phyloP scores from a whole-genome alignment of 169 alveolate genomes.

The Eimeria mitis region DNA sequence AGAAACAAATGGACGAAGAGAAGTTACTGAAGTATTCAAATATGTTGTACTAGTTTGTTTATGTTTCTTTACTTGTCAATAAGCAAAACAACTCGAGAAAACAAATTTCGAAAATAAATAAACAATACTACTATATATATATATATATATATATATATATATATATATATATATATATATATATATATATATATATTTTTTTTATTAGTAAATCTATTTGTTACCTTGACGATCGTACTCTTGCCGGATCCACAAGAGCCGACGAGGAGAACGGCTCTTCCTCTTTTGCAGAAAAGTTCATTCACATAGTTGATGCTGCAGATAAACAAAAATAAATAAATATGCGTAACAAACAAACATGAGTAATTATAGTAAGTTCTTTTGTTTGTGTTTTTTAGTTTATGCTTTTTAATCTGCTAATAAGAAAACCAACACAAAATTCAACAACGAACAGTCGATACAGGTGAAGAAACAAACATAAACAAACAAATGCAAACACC shows the following conservation, averaged over 20 bases:
- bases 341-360: neutral
- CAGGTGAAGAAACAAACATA: neutral
- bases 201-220: neutral
- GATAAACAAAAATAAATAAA: conserved; percentile 28
- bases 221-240: conserved; percentile 93
- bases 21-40: too few relatives aligned
- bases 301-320: conserved; percentile 91
- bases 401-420: too few relatives aligned
- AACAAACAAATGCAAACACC: neutral
- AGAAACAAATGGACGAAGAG: neutral
- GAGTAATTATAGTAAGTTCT: too few relatives aligned
- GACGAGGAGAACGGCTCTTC: conserved; percentile 93
- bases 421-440: too few relatives aligned
- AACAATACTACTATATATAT: too few relatives aligned
- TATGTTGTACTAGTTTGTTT: too few relatives aligned
- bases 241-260: conserved; percentile 93
- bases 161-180: neutral
- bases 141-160: too few relatives aligned
- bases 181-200: too few relatives aligned
- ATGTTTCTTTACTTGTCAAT: too few relatives aligned
- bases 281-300: conserved; percentile 91
- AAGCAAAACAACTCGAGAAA: too few relatives aligned
- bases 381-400: too few relatives aligned
- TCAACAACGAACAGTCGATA: too few relatives aligned
- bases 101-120: neutral